These are phyloP conservation scores for Fusarium euwallaceae DNA, from an alignment of 2,329 filamentous ascomycete species.

Conservation along the genomic window DNA sequence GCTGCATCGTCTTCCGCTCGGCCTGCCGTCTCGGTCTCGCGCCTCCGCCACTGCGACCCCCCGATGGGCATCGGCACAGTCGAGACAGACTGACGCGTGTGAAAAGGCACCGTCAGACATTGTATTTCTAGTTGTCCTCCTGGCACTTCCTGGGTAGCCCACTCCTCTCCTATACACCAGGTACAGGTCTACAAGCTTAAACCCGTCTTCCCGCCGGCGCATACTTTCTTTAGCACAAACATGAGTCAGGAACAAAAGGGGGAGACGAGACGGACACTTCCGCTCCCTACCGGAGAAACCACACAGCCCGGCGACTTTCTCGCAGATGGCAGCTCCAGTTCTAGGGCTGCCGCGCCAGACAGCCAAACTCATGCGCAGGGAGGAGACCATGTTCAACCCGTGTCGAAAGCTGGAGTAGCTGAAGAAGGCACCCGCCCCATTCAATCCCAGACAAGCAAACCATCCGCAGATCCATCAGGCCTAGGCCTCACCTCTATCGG, in stretches of 20 bases:
- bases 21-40: slow-evolving; percentile 1
- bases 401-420: neutral
- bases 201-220: slow-evolving; percentile 32
- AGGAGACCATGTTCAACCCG: neutral
- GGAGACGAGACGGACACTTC: slow-evolving; percentile 21
- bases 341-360: neutral
- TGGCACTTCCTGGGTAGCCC: neutral
- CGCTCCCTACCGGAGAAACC: slow-evolving; percentile 16
- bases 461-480: neutral
- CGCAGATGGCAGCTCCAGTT: neutral
- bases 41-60: neutral
- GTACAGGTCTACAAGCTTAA: slow-evolving; percentile 16
- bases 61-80: neutral
- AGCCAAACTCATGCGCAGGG: neutral
- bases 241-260: slow-evolving; percentile 22
- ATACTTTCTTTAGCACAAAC: slow-evolving; percentile 12
- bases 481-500: neutral
- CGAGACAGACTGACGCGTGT: neutral
- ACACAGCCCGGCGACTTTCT: slow-evolving; percentile 9
- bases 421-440: neutral
- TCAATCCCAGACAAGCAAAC: slow-evolving; percentile 7
- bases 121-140: neutral
- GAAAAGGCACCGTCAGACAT: neutral
- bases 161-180: neutral
- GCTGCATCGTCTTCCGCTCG: slow-evolving; percentile 1